Conservation (phyloP, 495 filamentous ascomycete genomes). For the Xylaria telfairii region DNA sequence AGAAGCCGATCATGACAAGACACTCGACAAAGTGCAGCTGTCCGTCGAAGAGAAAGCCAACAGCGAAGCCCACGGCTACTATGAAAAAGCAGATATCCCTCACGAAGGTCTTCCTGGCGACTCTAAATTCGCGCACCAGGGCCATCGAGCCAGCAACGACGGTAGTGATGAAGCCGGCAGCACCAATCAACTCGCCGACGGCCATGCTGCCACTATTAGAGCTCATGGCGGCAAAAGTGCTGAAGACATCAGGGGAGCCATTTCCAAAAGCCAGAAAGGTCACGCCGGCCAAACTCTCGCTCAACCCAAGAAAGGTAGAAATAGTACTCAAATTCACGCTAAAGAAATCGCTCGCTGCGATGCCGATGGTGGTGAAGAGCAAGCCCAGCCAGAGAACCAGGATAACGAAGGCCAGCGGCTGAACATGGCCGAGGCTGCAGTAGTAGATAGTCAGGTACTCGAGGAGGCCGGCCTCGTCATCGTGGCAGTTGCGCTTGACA, state of each 20-base stretch:
- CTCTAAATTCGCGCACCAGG: slow-evolving; percentile 88
- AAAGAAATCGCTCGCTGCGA: slow-evolving; percentile 97
- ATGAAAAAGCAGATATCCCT: slow-evolving; percentile 95
- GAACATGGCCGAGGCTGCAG: slow-evolving; percentile 72
- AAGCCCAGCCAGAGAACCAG: slow-evolving; percentile 85
- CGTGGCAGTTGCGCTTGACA: slow-evolving; percentile 77
- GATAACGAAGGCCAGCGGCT: slow-evolving; percentile 77
- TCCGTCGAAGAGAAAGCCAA: slow-evolving; percentile 87
- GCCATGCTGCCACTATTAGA: slow-evolving; percentile 95
- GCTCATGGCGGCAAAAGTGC: slow-evolving; percentile 96
- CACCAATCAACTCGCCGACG: slow-evolving; percentile 93
- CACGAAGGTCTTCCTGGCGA: slow-evolving; percentile 85
- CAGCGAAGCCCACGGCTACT: slow-evolving; percentile 82
- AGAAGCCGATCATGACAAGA: slow-evolving; percentile 86
- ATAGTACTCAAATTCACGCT: slow-evolving; percentile 96
- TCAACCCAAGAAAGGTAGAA: slow-evolving; percentile 84
- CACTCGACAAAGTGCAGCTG: slow-evolving; percentile 88
- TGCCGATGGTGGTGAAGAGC: slow-evolving; percentile 97
- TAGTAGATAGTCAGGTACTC: slow-evolving; percentile 94
- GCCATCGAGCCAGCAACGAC: slow-evolving; percentile 99
- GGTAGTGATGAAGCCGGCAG: slow-evolving; percentile 93
- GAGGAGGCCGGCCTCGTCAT: slow-evolving; percentile 88
- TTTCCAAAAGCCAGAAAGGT: slow-evolving; percentile 98
- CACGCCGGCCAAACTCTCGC: slow-evolving; percentile 94
- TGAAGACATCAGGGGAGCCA: slow-evolving; percentile 98